These are phyloP conservation scores for Pseudophaeomoniella oleicola DNA, from an alignment of 2,329 filamentous ascomycete species.

Conservation along the genomic window DNA sequence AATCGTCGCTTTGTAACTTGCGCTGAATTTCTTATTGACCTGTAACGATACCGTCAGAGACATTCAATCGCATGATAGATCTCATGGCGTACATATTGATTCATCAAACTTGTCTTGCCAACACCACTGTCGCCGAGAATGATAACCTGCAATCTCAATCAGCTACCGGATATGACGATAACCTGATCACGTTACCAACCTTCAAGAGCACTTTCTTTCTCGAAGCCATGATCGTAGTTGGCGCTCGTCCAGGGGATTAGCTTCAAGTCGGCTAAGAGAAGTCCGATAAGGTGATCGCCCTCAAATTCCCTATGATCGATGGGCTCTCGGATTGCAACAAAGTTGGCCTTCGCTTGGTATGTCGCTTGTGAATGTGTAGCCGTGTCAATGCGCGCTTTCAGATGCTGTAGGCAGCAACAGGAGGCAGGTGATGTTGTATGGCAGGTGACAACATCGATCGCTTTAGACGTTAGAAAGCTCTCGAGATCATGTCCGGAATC, in stretches of 20 bases:
- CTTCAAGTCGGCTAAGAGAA: too few relatives aligned
- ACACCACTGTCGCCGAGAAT: conserved; percentile 98
- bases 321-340: too few relatives aligned
- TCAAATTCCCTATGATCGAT: too few relatives aligned
- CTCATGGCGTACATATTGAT: conserved; percentile 80
- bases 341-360: too few relatives aligned
- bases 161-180: too few relatives aligned
- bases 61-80: conserved; percentile 2
- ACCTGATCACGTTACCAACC: too few relatives aligned
- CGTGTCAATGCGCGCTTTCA: too few relatives aligned
- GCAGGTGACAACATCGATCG: neutral
- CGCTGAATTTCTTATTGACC: conserved; percentile 99
- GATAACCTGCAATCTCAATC: conserved; percentile 80
- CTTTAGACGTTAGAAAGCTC: neutral
- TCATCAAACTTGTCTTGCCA: conserved; percentile 99
- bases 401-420: too few relatives aligned
- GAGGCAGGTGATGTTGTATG: neutral
- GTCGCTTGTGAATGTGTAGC: too few relatives aligned
- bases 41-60: conserved; percentile 23
- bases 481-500: neutral
- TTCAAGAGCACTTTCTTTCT: conserved; percentile 85
- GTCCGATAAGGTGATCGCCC: too few relatives aligned
- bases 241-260: too few relatives aligned
- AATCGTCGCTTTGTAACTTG: conserved; percentile 98
- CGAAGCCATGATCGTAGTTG: conserved; percentile 51